Evolutionary conservation across 164 flowering plant genomes (phyloP), one percentile per base, ranked within the genome.

Genomic region (Berberis vulgaris): DNA sequence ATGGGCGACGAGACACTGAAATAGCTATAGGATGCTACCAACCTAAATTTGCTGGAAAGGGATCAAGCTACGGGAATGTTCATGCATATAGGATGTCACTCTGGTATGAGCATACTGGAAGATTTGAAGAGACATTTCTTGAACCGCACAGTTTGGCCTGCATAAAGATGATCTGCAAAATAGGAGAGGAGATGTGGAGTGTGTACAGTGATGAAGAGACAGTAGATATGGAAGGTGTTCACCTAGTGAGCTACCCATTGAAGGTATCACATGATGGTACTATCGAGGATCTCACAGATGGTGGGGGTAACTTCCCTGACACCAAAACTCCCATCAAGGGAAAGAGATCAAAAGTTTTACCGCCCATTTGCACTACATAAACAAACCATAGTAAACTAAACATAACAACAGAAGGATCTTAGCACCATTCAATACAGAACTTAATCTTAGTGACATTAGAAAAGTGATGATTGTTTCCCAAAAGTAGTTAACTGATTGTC

Each of bases 21-120:
- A 91, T 94, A 54, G 96, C 93, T 47, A 80, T 94, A 46, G 98
- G 98, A 59, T 87, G 96, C 76, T 82, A 88, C 78, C 95, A 90
- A 57, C 68, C 80, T 5, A 62, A 68, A 60, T 66, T 60, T 13
- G 65, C 56, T 1, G 77, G 70, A 0, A 65, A 72, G 1, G 45
- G 54, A 10, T 39, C 44, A 12, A 61, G 41, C 53, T 26, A 56
- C 1, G 73, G 77, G 7, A 86, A 83, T 4, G 77, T 94, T 65
- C 79, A 72, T 42, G 77, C 79, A 47, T 90, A 72, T 66, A 77
- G 98, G 1, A 74, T 82, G 85, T 88, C 97, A 7, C 76, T 94
- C 4, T 94, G 98, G 97, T 88, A 82, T 43, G 98, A 94, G 69
- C 98, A 94, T 65, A 88, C 90, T 2, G 74, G 89, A 54, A 61